Conservation (phyloP, 176 grass and related monocot genomes). For the Miscanthus lutarioriparius region DNA sequence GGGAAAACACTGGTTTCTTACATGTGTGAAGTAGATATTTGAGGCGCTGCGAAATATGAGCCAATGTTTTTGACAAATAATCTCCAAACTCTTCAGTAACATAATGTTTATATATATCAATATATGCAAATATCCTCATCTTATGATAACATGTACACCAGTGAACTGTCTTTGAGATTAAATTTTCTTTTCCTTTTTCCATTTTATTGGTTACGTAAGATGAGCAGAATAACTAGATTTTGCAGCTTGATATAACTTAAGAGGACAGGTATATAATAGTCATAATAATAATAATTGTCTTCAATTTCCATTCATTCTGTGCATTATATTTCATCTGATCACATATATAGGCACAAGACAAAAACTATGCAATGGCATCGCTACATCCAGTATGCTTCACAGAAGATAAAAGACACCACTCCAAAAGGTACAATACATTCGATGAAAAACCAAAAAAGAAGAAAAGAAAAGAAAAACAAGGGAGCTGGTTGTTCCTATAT, state of each 20-base stretch:
- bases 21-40: neutral
- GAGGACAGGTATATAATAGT: constrained; percentile 18
- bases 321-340: neutral
- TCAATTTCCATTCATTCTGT: constrained; percentile 26
- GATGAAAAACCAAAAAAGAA: neutral
- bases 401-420: constrained; percentile 16
- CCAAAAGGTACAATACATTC: constrained; percentile 24
- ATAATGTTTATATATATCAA: neutral
- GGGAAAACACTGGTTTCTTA: neutral
- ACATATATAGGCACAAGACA: constrained; percentile 30
- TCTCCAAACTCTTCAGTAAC: neutral
- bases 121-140: neutral
- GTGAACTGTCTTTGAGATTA: neutral
- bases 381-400: constrained; percentile 29
- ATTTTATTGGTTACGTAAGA: neutral
- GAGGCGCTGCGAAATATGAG: neutral
- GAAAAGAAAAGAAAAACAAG: neutral
- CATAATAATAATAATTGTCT: constrained; percentile 15
- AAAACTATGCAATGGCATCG: constrained; percentile 53
- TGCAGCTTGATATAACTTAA: neutral
- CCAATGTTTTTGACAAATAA: neutral
- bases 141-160: neutral
- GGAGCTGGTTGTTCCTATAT: constrained; percentile 35
- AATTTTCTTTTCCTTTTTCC: neutral
- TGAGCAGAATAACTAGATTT: neutral